phyloP scores from a whole-genome alignment of 1,284 basidiomycete genomes.

The Puccinia polysora region DNA sequence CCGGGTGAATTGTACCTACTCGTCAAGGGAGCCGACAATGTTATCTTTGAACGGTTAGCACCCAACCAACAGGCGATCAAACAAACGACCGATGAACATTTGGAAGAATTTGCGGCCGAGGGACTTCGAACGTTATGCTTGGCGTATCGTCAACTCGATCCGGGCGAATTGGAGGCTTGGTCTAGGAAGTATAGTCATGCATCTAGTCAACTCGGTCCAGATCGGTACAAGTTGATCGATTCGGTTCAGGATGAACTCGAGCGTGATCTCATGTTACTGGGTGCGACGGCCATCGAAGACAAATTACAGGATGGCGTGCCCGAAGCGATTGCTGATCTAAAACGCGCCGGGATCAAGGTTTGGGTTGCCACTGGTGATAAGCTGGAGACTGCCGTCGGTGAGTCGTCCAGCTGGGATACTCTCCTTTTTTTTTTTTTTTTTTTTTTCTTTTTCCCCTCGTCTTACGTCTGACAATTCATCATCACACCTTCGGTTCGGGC shows the following conservation, averaged over 20 bases:
- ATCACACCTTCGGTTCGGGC: background rate
- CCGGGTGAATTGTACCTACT: constrained; percentile 64
- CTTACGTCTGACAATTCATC: no score
- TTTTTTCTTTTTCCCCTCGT: no score
- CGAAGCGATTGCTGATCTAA: constrained; percentile 90
- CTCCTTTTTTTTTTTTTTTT: no score
- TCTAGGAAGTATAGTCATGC: constrained; percentile 75
- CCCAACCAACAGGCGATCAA: constrained; percentile 67
- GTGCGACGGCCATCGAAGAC: constrained; percentile 97
- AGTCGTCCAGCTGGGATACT: background rate
- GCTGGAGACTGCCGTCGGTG: constrained; percentile 81
- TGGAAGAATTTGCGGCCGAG: constrained; percentile 82
- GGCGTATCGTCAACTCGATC: constrained; percentile 76
- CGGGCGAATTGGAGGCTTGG: constrained; percentile 77
- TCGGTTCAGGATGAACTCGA: constrained; percentile 76
- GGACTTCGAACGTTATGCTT: constrained; percentile 86
- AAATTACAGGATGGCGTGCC: constrained; percentile 95
- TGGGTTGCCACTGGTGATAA: constrained; percentile 99
- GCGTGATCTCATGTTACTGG: constrained; percentile 72
- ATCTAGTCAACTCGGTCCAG: constrained; percentile 64
- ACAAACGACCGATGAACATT: constrained; percentile 70
- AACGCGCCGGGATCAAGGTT: constrained; percentile 92
- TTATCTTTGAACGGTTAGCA: constrained; percentile 85
- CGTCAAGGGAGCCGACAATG: constrained; percentile 84
- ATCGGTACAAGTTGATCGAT: constrained; percentile 76